These are phyloP conservation scores for Coleophoma eucalyptorum DNA, from an alignment of 2,329 filamentous ascomycete species.

Conservation along the genomic window DNA sequence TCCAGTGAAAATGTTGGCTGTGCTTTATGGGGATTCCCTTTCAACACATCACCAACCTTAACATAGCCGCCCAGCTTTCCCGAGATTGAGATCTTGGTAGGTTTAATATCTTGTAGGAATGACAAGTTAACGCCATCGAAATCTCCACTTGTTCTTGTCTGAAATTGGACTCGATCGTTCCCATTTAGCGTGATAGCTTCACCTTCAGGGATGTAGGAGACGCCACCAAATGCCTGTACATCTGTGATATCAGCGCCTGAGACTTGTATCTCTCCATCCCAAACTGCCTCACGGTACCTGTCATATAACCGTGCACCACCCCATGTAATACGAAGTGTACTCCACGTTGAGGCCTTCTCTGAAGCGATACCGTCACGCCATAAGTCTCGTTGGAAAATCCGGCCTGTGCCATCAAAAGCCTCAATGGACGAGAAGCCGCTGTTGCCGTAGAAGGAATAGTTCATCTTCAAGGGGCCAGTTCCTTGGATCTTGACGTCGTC, in stretches of 20 bases:
- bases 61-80: constrained; percentile 26
- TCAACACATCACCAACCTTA: constrained; percentile 24
- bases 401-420: constrained; percentile 24
- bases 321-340: constrained; percentile 25
- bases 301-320: constrained; percentile 29
- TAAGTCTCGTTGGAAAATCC: constrained; percentile 21
- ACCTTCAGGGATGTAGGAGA: constrained; percentile 17
- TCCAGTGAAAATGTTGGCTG: constrained; percentile 19
- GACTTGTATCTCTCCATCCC: constrained; percentile 25
- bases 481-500: constrained; percentile 17
- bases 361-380: constrained; percentile 12
- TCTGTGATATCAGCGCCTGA: constrained; percentile 11
- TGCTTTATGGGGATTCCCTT: constrained; percentile 24
- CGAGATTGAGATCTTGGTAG: constrained; percentile 13
- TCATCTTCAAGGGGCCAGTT: constrained; percentile 11
- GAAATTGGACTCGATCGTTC: constrained; percentile 15
- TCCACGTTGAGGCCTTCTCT: too few species aligned
- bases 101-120: constrained; percentile 4
- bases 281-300: constrained; percentile 29
- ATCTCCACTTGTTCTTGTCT: constrained; percentile 25
- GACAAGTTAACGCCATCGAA: constrained; percentile 26
- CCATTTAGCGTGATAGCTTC: constrained; percentile 10
- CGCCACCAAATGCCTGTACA: constrained; percentile 22
- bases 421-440: constrained; percentile 24
- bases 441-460: constrained; percentile 22